These are phyloP conservation scores for Skeletonema tropicum DNA, from an alignment of 108 stramenopile genomes.

Conservation along the genomic window DNA sequence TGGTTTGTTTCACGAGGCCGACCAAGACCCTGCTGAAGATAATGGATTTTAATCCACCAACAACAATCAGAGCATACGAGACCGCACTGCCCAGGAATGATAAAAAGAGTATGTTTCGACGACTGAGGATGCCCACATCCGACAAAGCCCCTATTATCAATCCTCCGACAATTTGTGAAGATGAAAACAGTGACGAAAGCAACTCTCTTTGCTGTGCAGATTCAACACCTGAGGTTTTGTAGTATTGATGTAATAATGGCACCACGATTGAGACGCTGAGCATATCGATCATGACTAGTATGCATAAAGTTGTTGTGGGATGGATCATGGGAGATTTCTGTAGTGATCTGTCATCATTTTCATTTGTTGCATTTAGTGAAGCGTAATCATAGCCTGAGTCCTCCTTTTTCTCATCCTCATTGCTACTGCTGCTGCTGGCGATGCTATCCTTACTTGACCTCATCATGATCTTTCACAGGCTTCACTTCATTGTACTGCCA, in stretches of 20 bases:
- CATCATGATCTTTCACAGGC: too few species aligned
- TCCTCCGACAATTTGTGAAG: slow-evolving; percentile 89
- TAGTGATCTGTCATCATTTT: neutral
- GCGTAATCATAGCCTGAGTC: neutral
- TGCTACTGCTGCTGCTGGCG: neutral
- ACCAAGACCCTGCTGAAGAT: slow-evolving; percentile 81
- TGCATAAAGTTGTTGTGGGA: slow-evolving; percentile 30
- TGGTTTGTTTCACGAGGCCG: slow-evolving; percentile 94
- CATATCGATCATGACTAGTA: slow-evolving; percentile 85
- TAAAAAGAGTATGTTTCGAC: slow-evolving; percentile 71
- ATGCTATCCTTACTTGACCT: too few species aligned
- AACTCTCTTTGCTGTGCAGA: slow-evolving; percentile 80
- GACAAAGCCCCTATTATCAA: slow-evolving; percentile 77
- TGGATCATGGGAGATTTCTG: neutral
- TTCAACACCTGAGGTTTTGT: slow-evolving; percentile 67
- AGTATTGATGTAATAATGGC: slow-evolving; percentile 87
- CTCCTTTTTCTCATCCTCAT: neutral
- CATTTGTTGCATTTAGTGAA: neutral
- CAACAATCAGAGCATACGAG: slow-evolving; percentile 80
- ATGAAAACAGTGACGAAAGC: slow-evolving; percentile 80
- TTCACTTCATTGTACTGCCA: too few species aligned
- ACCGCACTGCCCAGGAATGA: slow-evolving; percentile 88
- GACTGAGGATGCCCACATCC: slow-evolving; percentile 65
- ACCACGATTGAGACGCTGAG: slow-evolving; percentile 86
- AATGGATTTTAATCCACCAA: slow-evolving; percentile 61